Conservation (phyloP, 805 yeast species). For the Wickerhamomyces tratensis region DNA sequence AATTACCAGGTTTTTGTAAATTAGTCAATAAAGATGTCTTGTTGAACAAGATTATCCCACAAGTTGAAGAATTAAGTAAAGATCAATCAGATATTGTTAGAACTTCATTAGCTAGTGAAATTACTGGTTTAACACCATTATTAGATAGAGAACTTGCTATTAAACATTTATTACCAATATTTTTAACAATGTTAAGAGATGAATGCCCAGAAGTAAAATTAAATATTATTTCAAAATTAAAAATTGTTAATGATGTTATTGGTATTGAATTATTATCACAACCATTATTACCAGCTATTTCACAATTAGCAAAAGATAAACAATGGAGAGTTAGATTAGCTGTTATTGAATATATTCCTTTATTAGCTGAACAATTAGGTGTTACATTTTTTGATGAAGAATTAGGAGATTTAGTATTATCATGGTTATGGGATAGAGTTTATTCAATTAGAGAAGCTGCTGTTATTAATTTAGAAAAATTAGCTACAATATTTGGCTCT, state of each 20-base stretch:
- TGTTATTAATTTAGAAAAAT: conserved; percentile 66
- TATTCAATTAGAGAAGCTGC: conserved; percentile 97
- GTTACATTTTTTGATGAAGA: conserved; percentile 89
- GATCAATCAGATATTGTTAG: conserved; percentile 93
- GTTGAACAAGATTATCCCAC: conserved; percentile 67
- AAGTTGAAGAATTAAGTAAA: conserved; percentile 71
- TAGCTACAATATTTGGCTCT: conserved; percentile 83
- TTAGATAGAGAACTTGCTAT: conserved; percentile 79
- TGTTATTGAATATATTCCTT: conserved; percentile 91
- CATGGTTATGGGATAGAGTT: conserved; percentile 99
- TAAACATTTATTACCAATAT: conserved; percentile 75
- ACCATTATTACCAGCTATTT: conserved; percentile 87
- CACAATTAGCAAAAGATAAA: conserved; percentile 90
- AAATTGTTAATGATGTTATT: conserved; percentile 86
- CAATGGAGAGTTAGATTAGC: conserved; percentile 98
- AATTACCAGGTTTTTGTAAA: conserved; percentile 66
- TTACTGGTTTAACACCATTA: conserved; percentile 79
- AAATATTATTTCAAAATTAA: conserved; percentile 86
- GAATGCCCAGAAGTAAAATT: conserved; percentile 95
- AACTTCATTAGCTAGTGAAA: conserved; percentile 81
- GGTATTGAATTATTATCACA: conserved; percentile 86
- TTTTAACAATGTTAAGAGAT: conserved; percentile 89
- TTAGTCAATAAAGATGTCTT: conserved; percentile 44
- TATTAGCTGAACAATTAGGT: conserved; percentile 89
- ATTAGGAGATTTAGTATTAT: conserved; percentile 80